Base-by-base conservation (phyloP, 2,329 filamentous ascomycete genomes). In the Colletotrichum costaricense region DNA sequence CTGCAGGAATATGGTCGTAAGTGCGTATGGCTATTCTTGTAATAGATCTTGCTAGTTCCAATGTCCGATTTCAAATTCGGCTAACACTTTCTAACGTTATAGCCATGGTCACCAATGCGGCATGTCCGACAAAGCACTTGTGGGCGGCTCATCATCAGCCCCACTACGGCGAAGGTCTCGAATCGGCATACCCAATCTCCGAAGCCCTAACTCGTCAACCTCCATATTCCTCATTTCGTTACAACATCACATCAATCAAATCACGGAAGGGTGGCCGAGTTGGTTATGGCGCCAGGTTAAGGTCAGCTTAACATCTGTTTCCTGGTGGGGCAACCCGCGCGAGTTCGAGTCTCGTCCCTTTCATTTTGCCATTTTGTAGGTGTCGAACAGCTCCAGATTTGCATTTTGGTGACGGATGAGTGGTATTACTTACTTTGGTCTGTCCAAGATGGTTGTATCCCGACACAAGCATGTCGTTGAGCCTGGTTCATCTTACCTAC, bases 261-360 rank as follows among this genome's bases (percentile, higher is more conserved):
- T 12, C 8, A 54, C 2, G 62, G 49, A 64, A 64, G 62, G 62
- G 62, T 64, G 62, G 62, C 62, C 62, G 62, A 64, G 62, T 64
- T 64, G 62, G 62, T 64, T 55, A 64, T 64, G 62, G 49, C 62
- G 62, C 62, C 62, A 64, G 62, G 62, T 64, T 64, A 64, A 64
- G 62, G 62, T 64, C 46, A 64, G 62, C 62, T 64, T 55, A 64
- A 64, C 62, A 38, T 64, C 30, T 64, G 62, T 64, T 64, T 64
- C 62, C 62, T 64, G 62, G 62, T 64, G 62, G 62, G 62, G 62
- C 62, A 64, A 64, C 62, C 62, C 62, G 46, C 62, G 62, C 62
- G 62, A 64, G 62, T 64, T 64, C 62, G 62, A 64, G 62, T 64
- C 62, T 55, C 62, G 62, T 64, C 62, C 62, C 62, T 64, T 64